Evolutionary conservation across 371 early-diverging fungal species (phyloP), one percentile per base, ranked within the genome.

Genomic region (Mucor velutinosus): DNA sequence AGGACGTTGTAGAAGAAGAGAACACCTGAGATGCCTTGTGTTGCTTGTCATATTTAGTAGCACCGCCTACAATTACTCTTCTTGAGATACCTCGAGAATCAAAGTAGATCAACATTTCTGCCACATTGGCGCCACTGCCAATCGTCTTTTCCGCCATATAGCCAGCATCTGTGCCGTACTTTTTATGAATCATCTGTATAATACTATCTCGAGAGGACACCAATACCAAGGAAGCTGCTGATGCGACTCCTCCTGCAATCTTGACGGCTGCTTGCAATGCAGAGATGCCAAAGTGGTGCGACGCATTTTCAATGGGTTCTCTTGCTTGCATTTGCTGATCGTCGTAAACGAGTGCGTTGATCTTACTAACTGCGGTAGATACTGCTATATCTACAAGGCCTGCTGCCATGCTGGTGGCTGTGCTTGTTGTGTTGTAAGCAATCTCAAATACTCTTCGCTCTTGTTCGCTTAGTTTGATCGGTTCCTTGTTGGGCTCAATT

Each of bases 71-170:
- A n/a, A 69, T 32, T 0, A 81, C 75, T 67, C 71, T 69, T 63
- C 81, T 68, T 14, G 76, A 73, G 2, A 81, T 78, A 35, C 78
- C 78, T 43, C 69, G 60, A n/a, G 71, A 68, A 65, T 81, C 81
- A 72, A 78, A 81, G 57, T 76, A 81, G 4, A 78, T 73, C 19
- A 80, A 43, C 17, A 69, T 65, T 43, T 74, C 76, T 19, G 72
- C 72, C 4, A 70, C 58, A 60, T 76, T 68, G 14, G 55, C 57
- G 12, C 58, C 70, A 11, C 71, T 51, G 14, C 77, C 78, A n/a
- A 81, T 37, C 0, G 81, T 72, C 30, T 69, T 74, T 53, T 75
- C 71, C 1, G 75, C 76, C 21, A 78, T 62, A 58, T 70, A 81
- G 1, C 77, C 77, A 21, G 76, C 81, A 68, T 78, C 81, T 3